Evolutionary conservation across 2,329 filamentous ascomycete genomes (phyloP).

Genomic region (Stagonosporopsis tanaceti): DNA sequence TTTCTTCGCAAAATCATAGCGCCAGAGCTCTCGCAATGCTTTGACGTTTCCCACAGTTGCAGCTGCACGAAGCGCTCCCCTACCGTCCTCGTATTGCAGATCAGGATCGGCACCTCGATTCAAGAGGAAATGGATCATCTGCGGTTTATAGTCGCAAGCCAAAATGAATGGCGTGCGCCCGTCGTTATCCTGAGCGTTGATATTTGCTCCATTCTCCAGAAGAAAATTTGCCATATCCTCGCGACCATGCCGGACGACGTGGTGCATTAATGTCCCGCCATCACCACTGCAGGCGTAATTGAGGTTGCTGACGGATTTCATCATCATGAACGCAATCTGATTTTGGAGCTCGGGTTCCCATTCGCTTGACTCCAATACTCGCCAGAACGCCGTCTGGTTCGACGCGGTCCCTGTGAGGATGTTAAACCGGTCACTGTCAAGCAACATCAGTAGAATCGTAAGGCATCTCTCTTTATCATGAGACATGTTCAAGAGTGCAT

Average conservation of each 20-base stretch:
- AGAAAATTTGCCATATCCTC: constrained; percentile 78
- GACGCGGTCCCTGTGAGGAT: constrained; percentile 27
- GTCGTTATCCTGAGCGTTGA: constrained; percentile 20
- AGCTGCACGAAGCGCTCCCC: constrained; percentile 24
- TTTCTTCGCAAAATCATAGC: neutral
- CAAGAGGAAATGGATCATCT: constrained; percentile 18
- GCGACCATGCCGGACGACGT: constrained; percentile 43
- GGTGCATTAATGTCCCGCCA: constrained; percentile 31
- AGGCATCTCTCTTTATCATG: constrained; percentile 13
- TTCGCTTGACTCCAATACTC: constrained; percentile 17
- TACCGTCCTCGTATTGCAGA: constrained; percentile 18
- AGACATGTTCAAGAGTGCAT: constrained; percentile 13
- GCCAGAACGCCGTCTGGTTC: constrained; percentile 22
- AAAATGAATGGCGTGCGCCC: constrained; percentile 29
- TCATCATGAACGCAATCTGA: constrained; percentile 27
- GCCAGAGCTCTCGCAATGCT: constrained; percentile 16
- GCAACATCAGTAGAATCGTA: constrained; percentile 24
- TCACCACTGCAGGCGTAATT: constrained; percentile 22
- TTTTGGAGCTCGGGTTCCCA: constrained; percentile 15
- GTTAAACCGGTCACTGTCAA: constrained; percentile 22
- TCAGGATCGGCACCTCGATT: constrained; percentile 21
- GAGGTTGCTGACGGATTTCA: constrained; percentile 25
- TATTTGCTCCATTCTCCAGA: constrained; percentile 66
- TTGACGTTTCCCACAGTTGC: constrained; percentile 22
- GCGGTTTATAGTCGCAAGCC: constrained; percentile 16